These are phyloP conservation scores for Fusarium domesticum DNA, from an alignment of 2,329 filamentous ascomycete genomes.

Conservation along the genomic window DNA sequence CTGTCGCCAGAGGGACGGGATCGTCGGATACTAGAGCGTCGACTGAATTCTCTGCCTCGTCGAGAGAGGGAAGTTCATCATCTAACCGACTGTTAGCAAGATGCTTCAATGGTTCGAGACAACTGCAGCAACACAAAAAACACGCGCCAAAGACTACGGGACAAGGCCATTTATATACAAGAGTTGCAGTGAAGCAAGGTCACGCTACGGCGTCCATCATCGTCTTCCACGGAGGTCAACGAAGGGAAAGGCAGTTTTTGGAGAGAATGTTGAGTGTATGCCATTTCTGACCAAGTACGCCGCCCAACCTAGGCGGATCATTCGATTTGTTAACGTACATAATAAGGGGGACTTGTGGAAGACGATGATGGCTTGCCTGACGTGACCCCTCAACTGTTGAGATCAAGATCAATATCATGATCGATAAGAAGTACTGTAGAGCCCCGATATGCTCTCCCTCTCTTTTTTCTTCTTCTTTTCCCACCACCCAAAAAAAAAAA, in stretches of 20 bases:
- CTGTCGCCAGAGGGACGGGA: slow-evolving; percentile 14
- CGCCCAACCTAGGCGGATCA: slow-evolving; percentile 32
- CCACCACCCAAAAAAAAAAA: neutral
- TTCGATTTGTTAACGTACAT: slow-evolving; percentile 63
- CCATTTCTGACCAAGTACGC: slow-evolving; percentile 43
- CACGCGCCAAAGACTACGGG: slow-evolving; percentile 27
- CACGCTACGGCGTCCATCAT: slow-evolving; percentile 60
- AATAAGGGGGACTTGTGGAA: slow-evolving; percentile 52
- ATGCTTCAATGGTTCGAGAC: slow-evolving; percentile 17
- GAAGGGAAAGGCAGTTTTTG: slow-evolving; percentile 33
- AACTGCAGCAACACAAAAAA: slow-evolving; percentile 24
- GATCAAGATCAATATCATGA: slow-evolving; percentile 2
- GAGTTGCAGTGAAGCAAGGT: slow-evolving; percentile 29
- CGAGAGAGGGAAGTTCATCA: slow-evolving; percentile 58
- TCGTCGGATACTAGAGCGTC: slow-evolving; percentile 67
- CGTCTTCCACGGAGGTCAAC: slow-evolving; percentile 53
- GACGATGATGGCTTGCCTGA: slow-evolving; percentile 70
- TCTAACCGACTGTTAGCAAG: slow-evolving; percentile 53
- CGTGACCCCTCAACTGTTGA: slow-evolving; percentile 27
- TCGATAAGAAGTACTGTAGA: slow-evolving; percentile 16
- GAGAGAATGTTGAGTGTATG: slow-evolving; percentile 39
- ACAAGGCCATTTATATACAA: slow-evolving; percentile 43
- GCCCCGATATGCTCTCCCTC: slow-evolving; percentile 23
- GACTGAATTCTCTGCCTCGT: slow-evolving; percentile 61
- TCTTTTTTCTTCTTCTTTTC: slow-evolving; percentile 18